Percentiles rank a stretch among this genome's conserved stretches.
These are phyloP conservation scores for Decorospora gaudefroyi DNA, from an alignment of 2,329 filamentous ascomycete genomes.

Conservation along the genomic window DNA sequence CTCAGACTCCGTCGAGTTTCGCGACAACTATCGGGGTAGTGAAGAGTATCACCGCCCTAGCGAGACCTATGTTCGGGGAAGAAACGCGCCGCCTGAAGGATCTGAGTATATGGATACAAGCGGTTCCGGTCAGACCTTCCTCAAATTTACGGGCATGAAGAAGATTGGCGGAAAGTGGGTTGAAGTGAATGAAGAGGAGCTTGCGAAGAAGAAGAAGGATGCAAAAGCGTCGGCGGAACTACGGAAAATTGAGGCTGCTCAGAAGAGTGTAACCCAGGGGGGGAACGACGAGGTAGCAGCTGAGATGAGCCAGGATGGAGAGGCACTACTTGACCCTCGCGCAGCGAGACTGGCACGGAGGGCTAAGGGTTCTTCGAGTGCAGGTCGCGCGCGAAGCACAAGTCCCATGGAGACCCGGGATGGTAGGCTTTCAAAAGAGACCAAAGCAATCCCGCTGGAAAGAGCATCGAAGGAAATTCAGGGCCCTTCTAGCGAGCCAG, in stretches of 20 bases:
- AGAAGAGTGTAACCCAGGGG: neutral
- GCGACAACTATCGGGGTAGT: constrained; percentile 23
- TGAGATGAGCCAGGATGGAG: neutral
- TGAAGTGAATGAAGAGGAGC: constrained; percentile 25
- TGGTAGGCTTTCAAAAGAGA: constrained; percentile 1
- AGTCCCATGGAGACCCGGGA: neutral
- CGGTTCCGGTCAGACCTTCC: constrained; percentile 23
- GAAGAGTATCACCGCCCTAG: constrained; percentile 21
- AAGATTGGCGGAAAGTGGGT: constrained; percentile 31
- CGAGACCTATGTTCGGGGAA: constrained; percentile 31
- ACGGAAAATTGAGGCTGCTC: neutral
- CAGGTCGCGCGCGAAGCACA: neutral
- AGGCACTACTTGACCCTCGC: constrained; percentile 10
- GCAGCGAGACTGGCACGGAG: constrained; percentile 12
- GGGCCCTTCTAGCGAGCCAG: neutral
- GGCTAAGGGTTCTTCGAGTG: constrained; percentile 3
- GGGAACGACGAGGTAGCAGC: neutral
- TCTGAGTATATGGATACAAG: constrained; percentile 38
- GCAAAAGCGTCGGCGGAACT: constrained; percentile 2
- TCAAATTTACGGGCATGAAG: constrained; percentile 33
- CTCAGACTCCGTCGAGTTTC: constrained; percentile 24
- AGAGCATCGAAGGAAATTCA: neutral
- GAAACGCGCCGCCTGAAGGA: constrained; percentile 33
- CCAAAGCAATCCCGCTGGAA: neutral
- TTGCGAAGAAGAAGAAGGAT: constrained; percentile 8